These are phyloP conservation scores for Escallonia rubra DNA, from an alignment of 129 eudicot species.

Conservation along the genomic window DNA sequence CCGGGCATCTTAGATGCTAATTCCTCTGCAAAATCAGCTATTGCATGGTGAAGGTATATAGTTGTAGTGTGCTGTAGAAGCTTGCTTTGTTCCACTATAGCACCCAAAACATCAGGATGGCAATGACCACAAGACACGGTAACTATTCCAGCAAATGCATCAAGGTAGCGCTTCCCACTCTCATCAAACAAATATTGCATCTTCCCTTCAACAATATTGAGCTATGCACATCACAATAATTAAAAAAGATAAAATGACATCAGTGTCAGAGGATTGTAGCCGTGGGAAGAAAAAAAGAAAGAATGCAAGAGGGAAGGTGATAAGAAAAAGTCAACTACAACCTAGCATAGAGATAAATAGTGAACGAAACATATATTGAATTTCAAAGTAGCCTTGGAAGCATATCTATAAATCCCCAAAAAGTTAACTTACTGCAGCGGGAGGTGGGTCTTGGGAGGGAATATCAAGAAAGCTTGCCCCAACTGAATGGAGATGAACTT, in stretches of 20 bases:
- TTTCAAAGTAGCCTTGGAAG: no score
- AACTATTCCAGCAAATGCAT: constrained; percentile 97
- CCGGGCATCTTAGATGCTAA: constrained; percentile 97
- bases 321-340: no score
- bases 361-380: no score
- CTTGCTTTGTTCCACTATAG: constrained; percentile 73
- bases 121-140: constrained; percentile 99
- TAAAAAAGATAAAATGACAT: background rate
- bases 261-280: no score
- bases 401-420: no score
- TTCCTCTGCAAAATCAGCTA: constrained; percentile 94
- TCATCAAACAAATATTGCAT: constrained; percentile 97
- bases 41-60: constrained; percentile 92
- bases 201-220: constrained; percentile 96
- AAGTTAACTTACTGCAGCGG: no score
- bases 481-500: no score
- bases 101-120: constrained; percentile 79
- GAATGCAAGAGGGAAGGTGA: no score
- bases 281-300: no score
- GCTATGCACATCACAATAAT: constrained; percentile 31
- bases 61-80: constrained; percentile 99
- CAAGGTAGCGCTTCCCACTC: constrained; percentile 81
- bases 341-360: no score
- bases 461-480: no score
- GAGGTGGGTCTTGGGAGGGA: no score